Base-by-base conservation (phyloP, 2,329 filamentous ascomycete species). In the Rutstroemia sp. region DNA sequence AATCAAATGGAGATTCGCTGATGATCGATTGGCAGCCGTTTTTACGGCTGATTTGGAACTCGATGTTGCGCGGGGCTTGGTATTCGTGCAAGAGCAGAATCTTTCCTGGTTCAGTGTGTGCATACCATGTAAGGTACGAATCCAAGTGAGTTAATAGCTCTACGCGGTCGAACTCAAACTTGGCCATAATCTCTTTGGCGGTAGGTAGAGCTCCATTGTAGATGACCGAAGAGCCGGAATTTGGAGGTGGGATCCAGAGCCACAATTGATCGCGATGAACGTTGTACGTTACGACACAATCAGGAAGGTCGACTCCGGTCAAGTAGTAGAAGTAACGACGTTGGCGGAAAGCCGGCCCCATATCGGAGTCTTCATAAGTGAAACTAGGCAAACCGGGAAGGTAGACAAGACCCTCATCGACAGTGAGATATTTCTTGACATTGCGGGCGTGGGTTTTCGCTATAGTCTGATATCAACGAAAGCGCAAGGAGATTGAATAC, bases 91-190 rank as follows among this genome's bases (percentile, higher is more conserved):
- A 58, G 54, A 81, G 62, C 58, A 73, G 79, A 14, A 80, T 72
- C 2, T 71, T 64, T 2, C 72, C 60, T 64, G 71, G 57, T 64
- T 76, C 62, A 61, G 59, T 48, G 48, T 65, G 45, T 39, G 70
- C 63, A 16, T 83, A 70, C 51, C 73, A 74, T 60, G 72, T 70
- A 54, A 70, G 68, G 37, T 89, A 73, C 62, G 83, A 80, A 17
- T 71, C 63, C 0, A 85, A 72, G 10, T 57, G 25, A 19, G 10
- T 71, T 69, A 69, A 69, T 45, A 74, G 76, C 58, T 80, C 78
- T 17, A 89, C 88, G 44, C 82, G 77, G 67, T 92, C 88, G 54
- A 92, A 78, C 61, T 92, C 84, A 63, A 84, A 84, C 54, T 73
- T 76, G 2, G 73, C 73, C 61, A 81, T 73, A 57, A 85, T 86